Base-by-base conservation (phyloP, 1,284 basidiomycete species). In the Sanghuangporus baumii region DNA sequence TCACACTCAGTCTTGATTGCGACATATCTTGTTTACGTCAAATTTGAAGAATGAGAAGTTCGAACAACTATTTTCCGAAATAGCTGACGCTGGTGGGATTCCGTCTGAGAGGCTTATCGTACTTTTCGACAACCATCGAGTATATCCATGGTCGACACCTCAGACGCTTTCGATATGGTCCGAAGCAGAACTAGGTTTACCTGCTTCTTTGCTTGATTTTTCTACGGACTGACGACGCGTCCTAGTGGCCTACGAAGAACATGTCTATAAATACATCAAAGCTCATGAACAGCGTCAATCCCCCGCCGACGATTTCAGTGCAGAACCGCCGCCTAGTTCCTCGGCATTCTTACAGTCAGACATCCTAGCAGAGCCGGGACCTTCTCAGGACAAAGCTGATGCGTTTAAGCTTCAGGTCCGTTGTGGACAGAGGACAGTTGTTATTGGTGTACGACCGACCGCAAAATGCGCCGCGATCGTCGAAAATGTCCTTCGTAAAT, bases 391-490 rank as follows among this genome's bases (percentile, higher is more conserved):
- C 59, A 78, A 74, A 34, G 78, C 77, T 43, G 76, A 80, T 59
- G 87, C 77, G 46, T 81, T 91, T 74, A 88, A 83, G 66, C 76
- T 91, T 26, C 76, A 81, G 20, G 69, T 91, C 5, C 87, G 87
- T 2, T 80, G 78, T 26, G 71, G 70, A 59, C 71, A 72, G 26
- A 83, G 82, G 65, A 79, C 83, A 40, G 78, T 91, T 57, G 78
- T 78, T 0, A 76, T 91, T 34, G 86, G 79, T 2, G 89, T 91
- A 6, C 85, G 88, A 6, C 80, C 83, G 2, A 87, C 86, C 14
- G 89, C 89, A 12, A 89, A 82, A 63, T 91, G 89, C 63, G 84
- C 84, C 7, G 82, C 86, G 0, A 87, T 91, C 64, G 81, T 91
- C 40, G 82, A 82, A 67, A 86, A 85, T 0, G 91, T 87, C 70